These are phyloP conservation scores for Dendrobium catenatum DNA, from an alignment of 106 monocot genomes.

Conservation along the genomic window DNA sequence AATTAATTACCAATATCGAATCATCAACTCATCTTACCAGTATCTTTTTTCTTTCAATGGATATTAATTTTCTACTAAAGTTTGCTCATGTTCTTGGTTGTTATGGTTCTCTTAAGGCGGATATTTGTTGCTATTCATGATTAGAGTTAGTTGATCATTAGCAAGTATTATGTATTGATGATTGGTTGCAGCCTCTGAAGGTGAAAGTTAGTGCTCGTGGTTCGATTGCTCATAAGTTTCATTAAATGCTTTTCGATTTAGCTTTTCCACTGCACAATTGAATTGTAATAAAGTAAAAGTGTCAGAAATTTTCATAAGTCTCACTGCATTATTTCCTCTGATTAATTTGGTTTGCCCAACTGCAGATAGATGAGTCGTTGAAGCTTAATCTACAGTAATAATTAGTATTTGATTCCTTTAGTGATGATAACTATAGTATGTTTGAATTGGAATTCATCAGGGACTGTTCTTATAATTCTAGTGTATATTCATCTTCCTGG, in stretches of 20 bases:
- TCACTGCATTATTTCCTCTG: neutral
- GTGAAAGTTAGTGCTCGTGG: neutral
- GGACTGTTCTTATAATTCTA: neutral
- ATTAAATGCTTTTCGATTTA: neutral
- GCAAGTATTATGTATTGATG: neutral
- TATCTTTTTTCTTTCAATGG: too few relatives aligned
- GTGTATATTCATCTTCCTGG: neutral
- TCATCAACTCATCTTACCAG: neutral
- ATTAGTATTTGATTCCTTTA: neutral
- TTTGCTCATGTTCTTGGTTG: too few relatives aligned
- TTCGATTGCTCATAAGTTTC: neutral
- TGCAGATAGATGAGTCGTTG: too few relatives aligned
- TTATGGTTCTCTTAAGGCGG: too few relatives aligned
- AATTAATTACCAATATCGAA: neutral
- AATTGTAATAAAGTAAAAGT: neutral
- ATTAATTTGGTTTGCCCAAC: neutral
- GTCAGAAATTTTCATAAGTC: neutral
- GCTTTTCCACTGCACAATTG: neutral
- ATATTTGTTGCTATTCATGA: neutral
- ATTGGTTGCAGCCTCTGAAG: neutral
- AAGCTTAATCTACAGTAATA: too few relatives aligned
- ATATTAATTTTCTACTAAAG: too few relatives aligned
- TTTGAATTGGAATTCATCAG: neutral
- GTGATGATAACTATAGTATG: neutral
- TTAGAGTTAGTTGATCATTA: neutral